phyloP scores from a whole-genome alignment of 1,284 basidiomycete species.

The Ceratobasidium sp. region DNA sequence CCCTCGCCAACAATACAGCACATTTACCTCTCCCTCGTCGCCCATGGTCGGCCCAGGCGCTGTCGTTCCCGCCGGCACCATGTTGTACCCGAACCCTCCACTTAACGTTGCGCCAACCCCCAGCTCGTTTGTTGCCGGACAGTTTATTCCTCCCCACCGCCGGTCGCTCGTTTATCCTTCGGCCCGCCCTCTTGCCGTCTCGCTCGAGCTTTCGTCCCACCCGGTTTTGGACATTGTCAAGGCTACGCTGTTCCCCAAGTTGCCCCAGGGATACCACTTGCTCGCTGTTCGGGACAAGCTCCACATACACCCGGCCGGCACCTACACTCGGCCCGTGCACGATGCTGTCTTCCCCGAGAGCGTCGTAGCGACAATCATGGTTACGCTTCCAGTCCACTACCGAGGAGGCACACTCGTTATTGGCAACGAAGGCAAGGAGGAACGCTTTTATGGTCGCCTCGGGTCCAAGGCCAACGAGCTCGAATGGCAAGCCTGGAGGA shows the following conservation, averaged over 20 bases:
- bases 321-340: constrained; percentile 55
- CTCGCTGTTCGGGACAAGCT: constrained; percentile 69
- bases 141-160: constrained; percentile 35
- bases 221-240: constrained; percentile 78
- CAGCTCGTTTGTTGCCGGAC: constrained; percentile 11
- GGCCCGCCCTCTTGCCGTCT: constrained; percentile 70
- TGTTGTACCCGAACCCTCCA: constrained; percentile 27
- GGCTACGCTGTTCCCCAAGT: constrained; percentile 68
- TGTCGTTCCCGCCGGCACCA: constrained; percentile 24
- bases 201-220: constrained; percentile 77
- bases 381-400: constrained; percentile 74
- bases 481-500: constrained; percentile 75
- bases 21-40: constrained; percentile 32
- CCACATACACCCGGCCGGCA: constrained; percentile 71
- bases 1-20: constrained; percentile 28
- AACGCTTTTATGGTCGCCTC: constrained; percentile 66
- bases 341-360: constrained; percentile 54
- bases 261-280: constrained; percentile 71
- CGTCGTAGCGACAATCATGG: constrained; percentile 69
- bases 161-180: constrained; percentile 53
- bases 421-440: constrained; percentile 61
- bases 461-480: constrained; percentile 65
- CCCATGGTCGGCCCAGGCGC: constrained; percentile 33
- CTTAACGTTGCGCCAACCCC: background rate
- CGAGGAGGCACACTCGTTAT: constrained; percentile 70